Evolutionary conservation across 257 asterid species (phyloP).

Genomic region (Petrea volubilis): DNA sequence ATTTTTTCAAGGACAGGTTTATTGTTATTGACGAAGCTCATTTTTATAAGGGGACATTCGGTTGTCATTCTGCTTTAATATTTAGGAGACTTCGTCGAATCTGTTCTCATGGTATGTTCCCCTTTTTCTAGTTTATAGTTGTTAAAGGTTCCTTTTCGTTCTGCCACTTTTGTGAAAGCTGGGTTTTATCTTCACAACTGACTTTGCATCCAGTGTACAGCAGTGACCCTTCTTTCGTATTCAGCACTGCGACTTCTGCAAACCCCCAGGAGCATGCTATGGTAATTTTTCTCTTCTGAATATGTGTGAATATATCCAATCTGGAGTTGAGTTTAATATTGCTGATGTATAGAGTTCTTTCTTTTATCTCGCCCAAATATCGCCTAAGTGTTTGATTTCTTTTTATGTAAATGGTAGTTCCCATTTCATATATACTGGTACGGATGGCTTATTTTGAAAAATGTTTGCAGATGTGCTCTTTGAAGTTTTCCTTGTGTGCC

Average conservation of each 20-base stretch:
- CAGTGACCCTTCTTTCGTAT: constrained; percentile 85
- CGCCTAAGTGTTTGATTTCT: background rate
- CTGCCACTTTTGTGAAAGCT: constrained; percentile 7
- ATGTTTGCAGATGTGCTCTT: background rate
- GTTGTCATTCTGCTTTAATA: constrained; percentile 90
- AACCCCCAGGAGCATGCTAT: constrained; percentile 89
- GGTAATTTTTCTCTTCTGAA: constrained; percentile 52
- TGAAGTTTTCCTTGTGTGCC: constrained; percentile 3
- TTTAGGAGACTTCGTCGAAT: constrained; percentile 89
- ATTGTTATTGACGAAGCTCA: constrained; percentile 92
- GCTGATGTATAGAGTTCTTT: constrained; percentile 1
- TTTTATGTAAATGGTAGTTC: background rate
- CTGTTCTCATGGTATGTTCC: constrained; percentile 76
- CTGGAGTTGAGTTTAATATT: constrained; percentile 9
- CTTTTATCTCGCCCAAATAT: background rate
- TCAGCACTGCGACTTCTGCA: constrained; percentile 95
- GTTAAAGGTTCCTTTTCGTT: constrained; percentile 20
- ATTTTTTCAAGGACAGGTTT: constrained; percentile 48
- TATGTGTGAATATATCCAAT: constrained; percentile 7
- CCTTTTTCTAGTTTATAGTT: constrained; percentile 11
- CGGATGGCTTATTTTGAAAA: background rate
- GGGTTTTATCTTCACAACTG: constrained; percentile 29
- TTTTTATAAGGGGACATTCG: constrained; percentile 88
- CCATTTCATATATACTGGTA: background rate
- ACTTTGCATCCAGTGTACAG: constrained; percentile 76